Base-by-base conservation (phyloP, 345 rosid species). In the Heritiera littoralis region DNA sequence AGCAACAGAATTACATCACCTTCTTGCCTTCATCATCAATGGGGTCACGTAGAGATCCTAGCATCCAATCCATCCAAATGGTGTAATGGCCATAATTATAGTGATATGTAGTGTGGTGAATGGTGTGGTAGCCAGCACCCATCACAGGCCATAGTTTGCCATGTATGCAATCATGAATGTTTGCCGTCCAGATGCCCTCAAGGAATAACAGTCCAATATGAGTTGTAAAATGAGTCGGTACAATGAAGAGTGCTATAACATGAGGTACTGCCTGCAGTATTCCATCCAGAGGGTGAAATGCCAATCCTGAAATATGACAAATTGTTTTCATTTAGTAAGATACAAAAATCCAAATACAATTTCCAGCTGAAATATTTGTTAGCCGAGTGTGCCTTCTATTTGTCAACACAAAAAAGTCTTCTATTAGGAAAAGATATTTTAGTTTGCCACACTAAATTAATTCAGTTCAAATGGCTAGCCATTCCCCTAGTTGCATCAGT, bases 41-140 rank as follows among this genome's bases (percentile, higher is more conserved):
- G 30, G 99, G 99, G 32, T 92, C 92, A 1, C 81, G 87, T 63
- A 96, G 97, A 38, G 98, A 91, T 43, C 97, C 98, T 7, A 89
- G 89, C 97, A 96, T 88, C 98, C 98, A 94, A 82, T 96, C 99
- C 99, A 96, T 94, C 97, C 97, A 92, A 74, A 96, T 87, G 9
- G 99, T 96, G 59, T 91, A 96, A 74, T 96, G 99, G 11, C 99
- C 99, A 80, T 96, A 96, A 80, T 95, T 95, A 70, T 95, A 98
- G 18, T 92, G 92, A 82, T 95, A 93, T 3, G 97, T 93, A 3
- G 95, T 94, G 82, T 96, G 99, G 79, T 96, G 99, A 83, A 96
- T 90, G 14, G 99, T 96, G 84, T 96, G 99, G 89, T 92, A 91
- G 41, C 98, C 99, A 55, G 99, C 97, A 23, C 99, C 99, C 99